A percentile compares a stretch with the other conserved stretches of the same genome.
Conservation (phyloP, 176 grass and related monocot species). For the Otatea glauca region DNA sequence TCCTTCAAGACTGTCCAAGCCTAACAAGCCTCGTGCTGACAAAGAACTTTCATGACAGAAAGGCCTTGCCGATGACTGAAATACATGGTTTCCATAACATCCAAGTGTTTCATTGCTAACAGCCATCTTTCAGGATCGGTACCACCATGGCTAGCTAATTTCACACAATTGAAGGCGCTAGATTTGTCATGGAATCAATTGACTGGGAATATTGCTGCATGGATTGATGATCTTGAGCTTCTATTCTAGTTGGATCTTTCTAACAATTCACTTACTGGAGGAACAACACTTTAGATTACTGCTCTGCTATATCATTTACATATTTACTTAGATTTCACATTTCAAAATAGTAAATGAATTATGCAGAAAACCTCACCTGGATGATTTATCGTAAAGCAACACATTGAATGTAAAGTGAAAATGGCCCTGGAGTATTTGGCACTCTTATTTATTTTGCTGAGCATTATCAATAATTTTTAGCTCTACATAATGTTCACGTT, state of each 20-base stretch:
- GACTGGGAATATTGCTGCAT: slow-evolving; percentile 69
- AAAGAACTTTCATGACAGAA: slow-evolving; percentile 69
- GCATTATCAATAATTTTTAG: too few relatives aligned
- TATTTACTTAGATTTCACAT: too few relatives aligned
- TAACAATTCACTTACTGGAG: slow-evolving; percentile 88
- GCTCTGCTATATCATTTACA: too few relatives aligned
- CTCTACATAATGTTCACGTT: too few relatives aligned
- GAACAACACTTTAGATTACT: not conserved
- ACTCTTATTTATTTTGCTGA: too few relatives aligned
- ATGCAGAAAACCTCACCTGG: too few relatives aligned
- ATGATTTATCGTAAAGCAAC: too few relatives aligned
- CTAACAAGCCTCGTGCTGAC: slow-evolving; percentile 85
- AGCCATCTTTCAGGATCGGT: slow-evolving; percentile 76
- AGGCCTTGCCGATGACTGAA: slow-evolving; percentile 61
- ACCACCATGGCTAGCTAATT: slow-evolving; percentile 73
- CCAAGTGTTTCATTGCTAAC: slow-evolving; percentile 90
- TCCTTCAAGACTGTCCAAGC: slow-evolving; percentile 72
- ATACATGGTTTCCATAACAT: slow-evolving; percentile 77
- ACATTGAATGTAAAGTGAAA: too few relatives aligned
- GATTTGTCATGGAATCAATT: slow-evolving; percentile 97
- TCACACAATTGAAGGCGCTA: slow-evolving; percentile 71
- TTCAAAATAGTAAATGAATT: too few relatives aligned
- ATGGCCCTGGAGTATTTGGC: too few relatives aligned
- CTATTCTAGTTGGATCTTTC: slow-evolving; percentile 98
- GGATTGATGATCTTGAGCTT: slow-evolving; percentile 74